Conservation (phyloP, 768 basidiomycete genomes). For the Tylopilus subfusipes region DNA sequence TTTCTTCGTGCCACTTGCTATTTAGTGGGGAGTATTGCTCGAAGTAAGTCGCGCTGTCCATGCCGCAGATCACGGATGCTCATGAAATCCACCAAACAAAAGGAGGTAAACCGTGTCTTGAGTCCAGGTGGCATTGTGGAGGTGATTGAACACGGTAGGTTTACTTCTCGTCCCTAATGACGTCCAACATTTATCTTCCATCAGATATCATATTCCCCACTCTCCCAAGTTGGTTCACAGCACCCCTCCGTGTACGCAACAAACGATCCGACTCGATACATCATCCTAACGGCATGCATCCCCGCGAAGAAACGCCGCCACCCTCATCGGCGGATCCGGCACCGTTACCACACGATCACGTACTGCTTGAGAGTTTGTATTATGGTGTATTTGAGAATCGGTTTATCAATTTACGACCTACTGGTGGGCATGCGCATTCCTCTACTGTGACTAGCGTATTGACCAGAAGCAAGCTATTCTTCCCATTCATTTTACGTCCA, state of each 20-base stretch:
- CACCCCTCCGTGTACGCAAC: conserved; percentile 56
- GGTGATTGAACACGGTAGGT: conserved; percentile 67
- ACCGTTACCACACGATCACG: conserved; percentile 59
- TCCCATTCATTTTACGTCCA: conserved; percentile 66
- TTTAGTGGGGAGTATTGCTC: conserved; percentile 64
- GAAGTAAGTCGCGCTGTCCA: conserved; percentile 41
- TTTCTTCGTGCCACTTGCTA: not conserved
- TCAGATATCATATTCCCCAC: conserved; percentile 73
- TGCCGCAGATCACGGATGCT: not conserved
- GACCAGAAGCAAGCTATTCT: conserved; percentile 48
- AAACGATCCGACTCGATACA: conserved; percentile 47
- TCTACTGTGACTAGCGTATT: conserved; percentile 1
- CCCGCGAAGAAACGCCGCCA: conserved; percentile 31
- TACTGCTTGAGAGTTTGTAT: conserved; percentile 63
- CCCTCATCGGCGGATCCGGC: conserved; percentile 31
- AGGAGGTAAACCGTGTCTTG: conserved; percentile 74
- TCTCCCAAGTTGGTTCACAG: conserved; percentile 75
- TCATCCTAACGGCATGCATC: conserved; percentile 45
- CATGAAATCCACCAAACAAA: conserved; percentile 5
- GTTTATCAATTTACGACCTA: conserved; percentile 69
- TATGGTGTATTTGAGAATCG: conserved; percentile 65
- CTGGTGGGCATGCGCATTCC: conserved; percentile 41
- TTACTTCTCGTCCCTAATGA: not conserved
- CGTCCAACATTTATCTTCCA: not conserved
- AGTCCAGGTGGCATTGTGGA: conserved; percentile 69